These are phyloP conservation scores for Axilococcus clingmanii DNA, from an alignment of 139 green algal genomes.

Conservation along the genomic window DNA sequence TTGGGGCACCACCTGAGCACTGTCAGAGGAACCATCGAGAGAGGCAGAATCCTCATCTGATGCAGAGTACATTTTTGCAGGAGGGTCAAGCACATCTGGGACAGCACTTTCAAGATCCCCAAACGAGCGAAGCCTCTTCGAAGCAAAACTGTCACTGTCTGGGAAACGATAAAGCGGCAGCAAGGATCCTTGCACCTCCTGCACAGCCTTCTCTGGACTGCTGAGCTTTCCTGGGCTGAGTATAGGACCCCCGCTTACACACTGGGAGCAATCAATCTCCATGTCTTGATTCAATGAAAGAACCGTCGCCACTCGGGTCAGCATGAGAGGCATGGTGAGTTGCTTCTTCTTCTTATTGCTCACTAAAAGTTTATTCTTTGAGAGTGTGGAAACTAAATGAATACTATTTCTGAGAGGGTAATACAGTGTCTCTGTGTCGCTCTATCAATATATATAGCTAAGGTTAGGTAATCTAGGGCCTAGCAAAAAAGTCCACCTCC, in stretches of 20 bases:
- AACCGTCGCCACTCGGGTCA: conserved; percentile 28
- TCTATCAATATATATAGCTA: too few species aligned
- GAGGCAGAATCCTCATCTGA: neutral
- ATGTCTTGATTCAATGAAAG: conserved; percentile 34
- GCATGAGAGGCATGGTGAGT: conserved; percentile 16
- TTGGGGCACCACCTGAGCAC: conserved; percentile 11
- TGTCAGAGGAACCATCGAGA: neutral
- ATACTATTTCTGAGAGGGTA: too few species aligned
- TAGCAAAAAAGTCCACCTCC: too few species aligned
- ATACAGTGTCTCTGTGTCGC: too few species aligned
- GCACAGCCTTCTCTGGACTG: conserved; percentile 25
- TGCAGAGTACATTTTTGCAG: neutral
- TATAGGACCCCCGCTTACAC: neutral
- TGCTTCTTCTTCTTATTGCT: neutral
- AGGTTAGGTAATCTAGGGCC: too few species aligned
- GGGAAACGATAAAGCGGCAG: conserved; percentile 29
- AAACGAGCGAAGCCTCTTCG: conserved; percentile 41
- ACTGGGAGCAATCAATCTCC: neutral
- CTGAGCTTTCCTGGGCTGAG: neutral
- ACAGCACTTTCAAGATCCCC: conserved; percentile 32
- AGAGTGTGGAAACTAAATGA: too few species aligned
- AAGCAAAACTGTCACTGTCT: conserved; percentile 2
- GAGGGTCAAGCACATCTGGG: conserved; percentile 24
- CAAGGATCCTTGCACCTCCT: conserved; percentile 9
- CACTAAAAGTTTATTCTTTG: too few species aligned